Evolutionary conservation across 2,329 filamentous ascomycete species (phyloP).

Genomic region (Fusarium chaquense): DNA sequence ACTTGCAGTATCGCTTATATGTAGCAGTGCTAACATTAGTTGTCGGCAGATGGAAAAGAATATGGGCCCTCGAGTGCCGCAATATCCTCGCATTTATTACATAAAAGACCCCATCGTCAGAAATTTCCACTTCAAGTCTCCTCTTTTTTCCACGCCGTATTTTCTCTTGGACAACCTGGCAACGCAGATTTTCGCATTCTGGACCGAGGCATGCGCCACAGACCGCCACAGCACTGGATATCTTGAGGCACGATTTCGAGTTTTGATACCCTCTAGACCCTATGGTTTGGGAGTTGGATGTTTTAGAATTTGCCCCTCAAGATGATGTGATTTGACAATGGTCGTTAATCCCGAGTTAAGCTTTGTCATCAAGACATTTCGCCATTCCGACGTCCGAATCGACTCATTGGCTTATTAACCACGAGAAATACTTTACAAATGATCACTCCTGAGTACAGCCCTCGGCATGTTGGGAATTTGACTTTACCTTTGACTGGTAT

Average conservation of each 20-base stretch:
- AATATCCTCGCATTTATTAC: slow-evolving; percentile 28
- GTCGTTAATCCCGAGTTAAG: background rate
- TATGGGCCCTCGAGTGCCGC: slow-evolving; percentile 18
- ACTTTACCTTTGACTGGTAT: background rate
- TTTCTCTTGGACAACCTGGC: slow-evolving; percentile 7
- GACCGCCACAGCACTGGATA: slow-evolving; percentile 11
- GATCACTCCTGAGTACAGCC: slow-evolving; percentile 7
- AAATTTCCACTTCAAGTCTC: slow-evolving; percentile 16
- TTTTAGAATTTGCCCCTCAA: slow-evolving; percentile 12
- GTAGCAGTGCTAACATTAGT: background rate
- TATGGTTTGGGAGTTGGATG: background rate
- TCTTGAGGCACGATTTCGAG: slow-evolving; percentile 6
- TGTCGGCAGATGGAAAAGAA: slow-evolving; percentile 24
- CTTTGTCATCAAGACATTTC: slow-evolving; percentile 23
- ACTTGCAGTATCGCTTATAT: slow-evolving; percentile 2
- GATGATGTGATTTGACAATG: slow-evolving; percentile 38
- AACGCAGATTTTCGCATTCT: background rate
- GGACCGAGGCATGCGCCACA: slow-evolving; percentile 17
- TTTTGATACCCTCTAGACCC: background rate
- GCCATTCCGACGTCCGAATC: slow-evolving; percentile 40
- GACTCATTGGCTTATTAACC: slow-evolving; percentile 17
- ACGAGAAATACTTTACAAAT: slow-evolving; percentile 13
- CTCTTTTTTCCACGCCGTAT: slow-evolving; percentile 36
- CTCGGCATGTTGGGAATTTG: slow-evolving; percentile 1
- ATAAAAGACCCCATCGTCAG: slow-evolving; percentile 33